Base-by-base conservation (phyloP, 169 alveolate species). In the Plasmodium relictum region DNA sequence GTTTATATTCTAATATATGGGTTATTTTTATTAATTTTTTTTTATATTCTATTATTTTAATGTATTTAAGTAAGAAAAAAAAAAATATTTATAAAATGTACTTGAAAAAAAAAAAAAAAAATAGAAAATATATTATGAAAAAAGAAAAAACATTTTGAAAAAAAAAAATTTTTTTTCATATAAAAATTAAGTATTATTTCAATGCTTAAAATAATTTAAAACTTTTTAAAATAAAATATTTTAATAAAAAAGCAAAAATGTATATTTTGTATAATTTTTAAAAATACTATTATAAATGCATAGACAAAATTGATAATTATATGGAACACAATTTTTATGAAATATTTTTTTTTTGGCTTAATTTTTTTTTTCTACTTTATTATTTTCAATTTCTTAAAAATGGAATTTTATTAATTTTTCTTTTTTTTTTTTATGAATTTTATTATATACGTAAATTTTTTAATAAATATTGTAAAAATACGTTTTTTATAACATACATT, bases 271-370 rank as follows among this genome's bases (percentile, higher is more conserved):
- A 62, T 62, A 62, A n/a, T 31, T 56, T 16, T 24, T 37, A 37
- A 72, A 48, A 26, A 73, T 41, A 26, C 7, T 9, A 73, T 22
- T 61, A 16, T 24, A 73, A 31, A 44, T 20, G 44, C 24, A 54
- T 41, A 20, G 22, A 73, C 31, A 73, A 71, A 73, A 70, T 18
- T 44, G 9, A 31, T 54, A 56, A 61, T 61, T n/a, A 73, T 54
- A 61, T 73, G 87, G 12, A 10, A 26, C 44, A 48, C 22, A 39
- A 56, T 73, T 73, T 73, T 44, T 52, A 61, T 61, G 62, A 73
- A 56, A 44, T 26, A 24, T 16, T 24, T 20, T 24, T 54, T 44
- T 73, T 73, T 73, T 73, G 87, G 80, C 80, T 44, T 70, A 45
- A 45, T 14, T 70, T 73, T 56, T 73, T 50, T 24, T 42, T 52